Conservation (phyloP, 208 protist species). For the Endotrypanum monterogeii region DNA sequence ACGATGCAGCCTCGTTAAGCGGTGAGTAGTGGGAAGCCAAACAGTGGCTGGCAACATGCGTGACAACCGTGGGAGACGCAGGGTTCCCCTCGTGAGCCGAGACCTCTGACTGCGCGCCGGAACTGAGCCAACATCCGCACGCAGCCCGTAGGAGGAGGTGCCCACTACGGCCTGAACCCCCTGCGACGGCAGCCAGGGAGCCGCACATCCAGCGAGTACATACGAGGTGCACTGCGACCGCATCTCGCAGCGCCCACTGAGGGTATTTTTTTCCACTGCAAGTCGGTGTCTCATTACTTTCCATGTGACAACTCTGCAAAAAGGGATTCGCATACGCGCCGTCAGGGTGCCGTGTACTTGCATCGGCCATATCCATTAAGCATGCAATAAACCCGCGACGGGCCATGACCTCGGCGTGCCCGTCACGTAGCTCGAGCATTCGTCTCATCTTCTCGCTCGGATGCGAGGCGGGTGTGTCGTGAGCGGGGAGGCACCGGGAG, state of each 20-base stretch:
- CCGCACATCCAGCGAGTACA: slow-evolving; percentile 79
- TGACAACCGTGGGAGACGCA: background rate
- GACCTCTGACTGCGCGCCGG: background rate
- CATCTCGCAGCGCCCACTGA: slow-evolving; percentile 33
- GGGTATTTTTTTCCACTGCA: background rate
- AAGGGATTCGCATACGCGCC: background rate
- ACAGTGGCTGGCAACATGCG: slow-evolving; percentile 27
- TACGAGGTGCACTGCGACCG: slow-evolving; percentile 61
- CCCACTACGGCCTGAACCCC: slow-evolving; percentile 42
- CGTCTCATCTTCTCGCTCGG: slow-evolving; percentile 4
- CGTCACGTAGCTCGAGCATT: slow-evolving; percentile 55
- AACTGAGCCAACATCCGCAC: slow-evolving; percentile 27
- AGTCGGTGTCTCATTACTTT: background rate
- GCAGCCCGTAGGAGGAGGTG: slow-evolving; percentile 58
- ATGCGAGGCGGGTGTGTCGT: background rate
- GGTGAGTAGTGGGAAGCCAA: slow-evolving; percentile 55
- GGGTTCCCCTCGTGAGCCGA: background rate
- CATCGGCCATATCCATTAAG: slow-evolving; percentile 47
- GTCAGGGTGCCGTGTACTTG: background rate
- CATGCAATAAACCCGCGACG: slow-evolving; percentile 73
- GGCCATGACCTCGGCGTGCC: slow-evolving; percentile 89
- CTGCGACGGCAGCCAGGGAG: slow-evolving; percentile 46
- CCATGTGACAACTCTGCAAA: background rate
- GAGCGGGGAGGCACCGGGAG: slow-evolving; percentile 65
- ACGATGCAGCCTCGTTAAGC: slow-evolving; percentile 34